Percentiles rank a stretch among this genome's conserved stretches.
These are phyloP conservation scores for Coniochaeta sp. DNA, from an alignment of 2,329 filamentous ascomycete genomes.

Conservation along the genomic window DNA sequence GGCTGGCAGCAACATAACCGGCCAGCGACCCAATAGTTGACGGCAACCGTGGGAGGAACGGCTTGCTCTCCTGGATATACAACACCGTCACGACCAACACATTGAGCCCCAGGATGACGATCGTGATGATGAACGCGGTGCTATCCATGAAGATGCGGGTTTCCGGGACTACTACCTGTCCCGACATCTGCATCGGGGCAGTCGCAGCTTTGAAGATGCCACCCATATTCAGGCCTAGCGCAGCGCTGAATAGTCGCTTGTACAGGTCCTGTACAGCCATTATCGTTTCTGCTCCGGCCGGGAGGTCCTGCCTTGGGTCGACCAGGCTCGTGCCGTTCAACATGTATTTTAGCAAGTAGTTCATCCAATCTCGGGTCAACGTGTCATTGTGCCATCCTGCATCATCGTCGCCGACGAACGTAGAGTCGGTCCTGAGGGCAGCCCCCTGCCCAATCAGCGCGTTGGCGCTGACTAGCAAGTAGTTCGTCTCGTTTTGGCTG, in stretches of 20 bases:
- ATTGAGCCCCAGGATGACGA: slow-evolving; percentile 35
- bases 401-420: not conserved
- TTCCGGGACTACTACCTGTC: slow-evolving; percentile 12
- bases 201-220: slow-evolving; percentile 23
- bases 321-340: slow-evolving; percentile 23
- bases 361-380: slow-evolving; percentile 34
- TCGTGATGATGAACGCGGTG: slow-evolving; percentile 35
- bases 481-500: slow-evolving; percentile 7
- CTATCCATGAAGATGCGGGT: slow-evolving; percentile 40
- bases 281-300: slow-evolving; percentile 7
- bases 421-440: not conserved
- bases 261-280: slow-evolving; percentile 15
- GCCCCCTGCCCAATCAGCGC: slow-evolving; percentile 1
- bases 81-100: slow-evolving; percentile 31
- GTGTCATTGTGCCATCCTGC: slow-evolving; percentile 40
- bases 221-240: slow-evolving; percentile 3
- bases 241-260: slow-evolving; percentile 22
- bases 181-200: slow-evolving; percentile 10
- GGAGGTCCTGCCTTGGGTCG: slow-evolving; percentile 18
- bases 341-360: slow-evolving; percentile 31
- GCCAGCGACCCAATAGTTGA: slow-evolving; percentile 40
- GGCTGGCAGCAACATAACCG: slow-evolving; percentile 39
- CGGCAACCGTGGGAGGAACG: slow-evolving; percentile 42
- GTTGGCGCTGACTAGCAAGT: not conserved
- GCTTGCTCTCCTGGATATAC: slow-evolving; percentile 31